A percentile compares a stretch with the other conserved stretches of the same genome.
These are phyloP conservation scores for Amaranthus tricolor DNA, from an alignment of 179 eudicot genomes.

Conservation along the genomic window DNA sequence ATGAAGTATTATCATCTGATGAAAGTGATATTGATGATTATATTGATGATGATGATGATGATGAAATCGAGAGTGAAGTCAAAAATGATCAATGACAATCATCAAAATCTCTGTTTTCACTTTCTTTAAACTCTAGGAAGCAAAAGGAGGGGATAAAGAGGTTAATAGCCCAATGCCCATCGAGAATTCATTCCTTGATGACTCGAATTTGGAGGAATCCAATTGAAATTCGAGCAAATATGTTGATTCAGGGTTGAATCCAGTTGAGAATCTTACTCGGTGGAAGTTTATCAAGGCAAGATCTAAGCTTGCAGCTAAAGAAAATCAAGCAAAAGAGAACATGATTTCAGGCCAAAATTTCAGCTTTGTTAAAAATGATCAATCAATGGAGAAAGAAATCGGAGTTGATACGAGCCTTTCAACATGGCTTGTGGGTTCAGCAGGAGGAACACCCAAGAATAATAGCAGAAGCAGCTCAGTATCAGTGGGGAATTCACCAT, in stretches of 20 bases:
- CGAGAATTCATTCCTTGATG: conserved; percentile 1
- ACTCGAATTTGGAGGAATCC: not conserved
- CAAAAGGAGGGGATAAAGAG: conserved; percentile 33
- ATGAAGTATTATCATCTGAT: conserved; percentile 28
- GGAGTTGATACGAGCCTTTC: conserved; percentile 44
- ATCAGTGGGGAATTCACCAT: conserved; percentile 34
- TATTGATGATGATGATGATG: conserved; percentile 17
- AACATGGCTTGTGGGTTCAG: conserved; percentile 33
- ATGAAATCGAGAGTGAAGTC: conserved; percentile 19
- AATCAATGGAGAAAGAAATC: conserved; percentile 12
- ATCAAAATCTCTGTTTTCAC: conserved; percentile 41
- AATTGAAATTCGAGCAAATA: conserved; percentile 3
- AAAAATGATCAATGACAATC: conserved; percentile 28
- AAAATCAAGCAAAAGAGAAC: conserved; percentile 39
- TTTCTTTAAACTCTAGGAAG: conserved; percentile 39
- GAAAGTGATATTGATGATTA: conserved; percentile 31
- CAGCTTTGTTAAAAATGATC: conserved; percentile 11
- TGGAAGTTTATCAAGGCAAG: conserved; percentile 46
- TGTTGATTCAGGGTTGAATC: conserved; percentile 37
- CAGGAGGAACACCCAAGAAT: conserved; percentile 17
- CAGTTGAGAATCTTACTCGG: conserved; percentile 47
- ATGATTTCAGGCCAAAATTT: conserved; percentile 6
- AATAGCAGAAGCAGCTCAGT: conserved; percentile 30
- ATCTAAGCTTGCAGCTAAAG: conserved; percentile 26
- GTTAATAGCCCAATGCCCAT: conserved; percentile 41